Evolutionary conservation across 1,284 basidiomycete genomes (phyloP), one percentile per base, ranked within the genome.

Genomic region (Sphagnurus paluster): DNA sequence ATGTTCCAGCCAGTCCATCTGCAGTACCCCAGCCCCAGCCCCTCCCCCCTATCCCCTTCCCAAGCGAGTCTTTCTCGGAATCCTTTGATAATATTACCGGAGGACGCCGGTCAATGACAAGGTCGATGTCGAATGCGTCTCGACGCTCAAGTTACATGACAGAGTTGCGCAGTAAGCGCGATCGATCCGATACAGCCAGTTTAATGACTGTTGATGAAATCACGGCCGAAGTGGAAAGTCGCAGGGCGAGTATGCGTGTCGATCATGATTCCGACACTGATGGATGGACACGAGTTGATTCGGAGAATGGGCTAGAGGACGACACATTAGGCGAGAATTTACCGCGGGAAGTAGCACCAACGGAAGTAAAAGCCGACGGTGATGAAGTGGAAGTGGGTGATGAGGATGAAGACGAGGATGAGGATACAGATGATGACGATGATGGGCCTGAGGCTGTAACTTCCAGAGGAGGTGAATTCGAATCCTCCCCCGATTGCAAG

Each of bases 201-300:
- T 69, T 99, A 56, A 77, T 99, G 62, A 99, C 96, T 0, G 90
- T 99, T 11, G 96, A 99, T 61, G 93, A 99, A 68, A 97, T 99
- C 57, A 98, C 96, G 0, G 94, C 93, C 4, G 91, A 96, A 59
- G 91, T 99, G 1, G 96, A 98, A 70, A 92, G 86, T 59, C 75
- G 94, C 13, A 72, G 74, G 59, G 72, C 76, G 54, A 80, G 77
- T 56, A 72, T 71, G 57, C 68, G 69, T 7, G 65, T 71, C 10
- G 72, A 73, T 51, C 65, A 69, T 17, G 71, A 69, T 11, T 74
- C 74, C 24, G 81, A 80, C 32, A 68, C 71, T 2, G 84, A 85
- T 40, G 84, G 80, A 32, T 87, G 85, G 85, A 85, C 83, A 2
- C 76, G 79, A 55, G 82, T 87, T 2, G 68, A 74, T 50, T 58